A percentile compares a stretch with the other conserved stretches of the same genome.
Evolutionary conservation across 2,329 filamentous ascomycete genomes (phyloP).

Genomic region (Corniculantispora saksenae): DNA sequence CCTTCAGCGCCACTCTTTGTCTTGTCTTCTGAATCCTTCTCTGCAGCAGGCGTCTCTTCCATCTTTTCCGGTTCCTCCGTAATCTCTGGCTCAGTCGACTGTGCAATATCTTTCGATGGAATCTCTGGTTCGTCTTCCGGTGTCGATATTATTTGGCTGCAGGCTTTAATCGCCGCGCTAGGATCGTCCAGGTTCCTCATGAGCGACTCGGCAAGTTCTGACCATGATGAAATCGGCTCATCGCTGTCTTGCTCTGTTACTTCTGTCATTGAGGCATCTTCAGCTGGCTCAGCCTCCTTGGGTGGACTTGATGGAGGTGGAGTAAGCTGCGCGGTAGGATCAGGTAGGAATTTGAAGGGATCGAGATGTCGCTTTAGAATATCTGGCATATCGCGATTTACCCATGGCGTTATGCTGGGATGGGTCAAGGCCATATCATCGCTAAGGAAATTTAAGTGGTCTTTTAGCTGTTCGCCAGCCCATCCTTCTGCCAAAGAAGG

Average conservation of each 20-base stretch:
- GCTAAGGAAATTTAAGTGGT: conserved; percentile 52
- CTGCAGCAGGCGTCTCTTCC: conserved; percentile 15
- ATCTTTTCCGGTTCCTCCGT: conserved; percentile 22
- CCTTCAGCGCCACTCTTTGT: conserved; percentile 22
- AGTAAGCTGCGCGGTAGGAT: conserved; percentile 46
- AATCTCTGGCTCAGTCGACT: conserved; percentile 6
- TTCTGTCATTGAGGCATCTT: background rate
- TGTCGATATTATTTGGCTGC: conserved; percentile 30
- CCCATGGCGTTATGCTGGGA: conserved; percentile 60
- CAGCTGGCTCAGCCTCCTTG: background rate
- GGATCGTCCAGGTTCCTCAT: background rate
- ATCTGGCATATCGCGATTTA: conserved; percentile 51
- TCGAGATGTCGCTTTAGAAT: conserved; percentile 58
- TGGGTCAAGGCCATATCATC: conserved; percentile 61
- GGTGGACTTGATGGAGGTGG: conserved; percentile 29
- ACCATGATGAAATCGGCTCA: conserved; percentile 8
- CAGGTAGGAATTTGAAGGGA: conserved; percentile 62
- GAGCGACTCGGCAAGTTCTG: conserved; percentile 8
- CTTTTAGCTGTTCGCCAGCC: conserved; percentile 62
- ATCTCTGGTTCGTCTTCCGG: conserved; percentile 27
- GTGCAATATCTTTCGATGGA: background rate
- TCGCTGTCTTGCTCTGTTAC: background rate
- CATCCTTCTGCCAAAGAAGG: conserved; percentile 64
- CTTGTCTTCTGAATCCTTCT: conserved; percentile 27
- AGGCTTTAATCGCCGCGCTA: conserved; percentile 27